Base-by-base conservation (phyloP, 306 rosid species). In the Medicago lupulina region DNA sequence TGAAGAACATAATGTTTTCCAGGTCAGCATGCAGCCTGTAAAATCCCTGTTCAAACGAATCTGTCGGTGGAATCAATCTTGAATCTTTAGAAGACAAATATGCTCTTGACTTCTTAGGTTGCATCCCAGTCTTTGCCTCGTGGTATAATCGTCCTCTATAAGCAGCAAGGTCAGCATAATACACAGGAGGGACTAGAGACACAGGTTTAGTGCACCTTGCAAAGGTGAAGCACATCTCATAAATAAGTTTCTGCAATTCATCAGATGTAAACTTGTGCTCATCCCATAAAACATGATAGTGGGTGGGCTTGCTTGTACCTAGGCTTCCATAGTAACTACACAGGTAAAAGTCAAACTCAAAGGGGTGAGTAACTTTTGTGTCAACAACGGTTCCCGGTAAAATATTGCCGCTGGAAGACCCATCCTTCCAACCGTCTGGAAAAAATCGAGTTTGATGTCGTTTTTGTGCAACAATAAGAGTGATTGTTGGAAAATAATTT, bases 141-240 rank as follows among this genome's bases (percentile, higher is more conserved):
- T 88, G 71, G 82, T 92, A 92, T 31, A 89, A 44, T 49, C 97
- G 77, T 75, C 97, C 96, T 70, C 97, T 83, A 31, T 89, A 89
- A n/a, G 96, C 97, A 64, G 72, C 93, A 40, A 89, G 96, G 79
- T 92, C 97, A 2, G 97, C 97, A 77, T 92, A 92, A 83, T 89
- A 92, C 71, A 92, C 96, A 0, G 97, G 96, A 21, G 96, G 89
- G 36, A 88, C 96, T 67, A 92, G 57, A 1, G 97, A 92, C 6
- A 92, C 93, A 4, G 97, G 97, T 84, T 88, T 85, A 6, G 97
- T 92, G 85, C 97, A 92, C 73, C 92, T 85, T 25, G 96, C 97
- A 85, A 88, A 86, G 57, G 93, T 92, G 68, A 86, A 92, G 81
- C 97, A 92, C 93, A 86, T 74, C 31, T 86, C 82, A 57, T 85